phyloP scores from a whole-genome alignment of 768 basidiomycete genomes.

The Leucocoprinus sp. region DNA sequence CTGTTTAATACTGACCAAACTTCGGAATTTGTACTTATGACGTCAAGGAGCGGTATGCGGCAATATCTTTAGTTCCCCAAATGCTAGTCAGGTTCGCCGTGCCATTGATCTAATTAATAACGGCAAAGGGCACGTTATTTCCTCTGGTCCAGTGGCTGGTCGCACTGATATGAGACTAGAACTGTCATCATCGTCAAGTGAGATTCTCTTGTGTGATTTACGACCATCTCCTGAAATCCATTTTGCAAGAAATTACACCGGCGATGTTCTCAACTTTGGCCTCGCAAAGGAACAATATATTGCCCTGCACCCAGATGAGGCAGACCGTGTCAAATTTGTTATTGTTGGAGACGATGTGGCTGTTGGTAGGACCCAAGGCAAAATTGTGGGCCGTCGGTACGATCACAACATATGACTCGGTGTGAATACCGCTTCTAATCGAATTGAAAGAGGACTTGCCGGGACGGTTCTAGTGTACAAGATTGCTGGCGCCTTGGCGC shows the following conservation, averaged over 20 bases:
- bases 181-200: slow-evolving; percentile 83
- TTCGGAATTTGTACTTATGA: neutral
- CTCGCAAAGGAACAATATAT: slow-evolving; percentile 82
- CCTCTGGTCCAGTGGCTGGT: neutral
- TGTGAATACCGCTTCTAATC: neutral
- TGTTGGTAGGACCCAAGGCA: slow-evolving; percentile 73
- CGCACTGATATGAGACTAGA: slow-evolving; percentile 25
- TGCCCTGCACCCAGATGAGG: slow-evolving; percentile 57
- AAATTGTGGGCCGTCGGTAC: slow-evolving; percentile 76
- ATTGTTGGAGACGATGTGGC: slow-evolving; percentile 89
- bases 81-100: slow-evolving; percentile 72
- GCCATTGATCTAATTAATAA: slow-evolving; percentile 73
- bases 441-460: slow-evolving; percentile 56
- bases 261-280: slow-evolving; percentile 88
- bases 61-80: slow-evolving; percentile 86
- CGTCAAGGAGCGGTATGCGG: slow-evolving; percentile 69
- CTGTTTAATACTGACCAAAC: slow-evolving; percentile 6
- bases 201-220: slow-evolving; percentile 9
- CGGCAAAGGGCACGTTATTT: slow-evolving; percentile 50
- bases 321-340: slow-evolving; percentile 63
- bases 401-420: slow-evolving; percentile 2
- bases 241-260: slow-evolving; percentile 68
- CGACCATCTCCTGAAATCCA: neutral
- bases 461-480: slow-evolving; percentile 85
- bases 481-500: slow-evolving; percentile 77